Conservation (phyloP, 768 basidiomycete species). For the Pleurotus giganteus region DNA sequence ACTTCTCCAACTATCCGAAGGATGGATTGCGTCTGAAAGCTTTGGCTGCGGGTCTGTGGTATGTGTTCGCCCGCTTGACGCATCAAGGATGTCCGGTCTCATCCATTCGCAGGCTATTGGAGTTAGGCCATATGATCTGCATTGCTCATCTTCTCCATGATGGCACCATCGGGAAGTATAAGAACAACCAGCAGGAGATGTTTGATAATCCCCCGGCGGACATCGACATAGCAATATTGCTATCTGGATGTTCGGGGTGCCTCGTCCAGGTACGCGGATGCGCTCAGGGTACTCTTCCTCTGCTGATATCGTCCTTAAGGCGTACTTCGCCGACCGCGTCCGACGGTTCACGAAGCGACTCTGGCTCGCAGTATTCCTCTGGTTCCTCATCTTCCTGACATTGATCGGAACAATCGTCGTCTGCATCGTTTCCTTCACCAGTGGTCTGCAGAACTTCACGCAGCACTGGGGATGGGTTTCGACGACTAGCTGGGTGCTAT, state of each 20-base stretch:
- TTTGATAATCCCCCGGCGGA: conserved; percentile 7
- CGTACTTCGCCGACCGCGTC: conserved; percentile 4
- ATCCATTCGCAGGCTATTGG: conserved; percentile 20
- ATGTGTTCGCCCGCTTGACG: neutral
- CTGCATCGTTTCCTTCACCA: conserved; percentile 5
- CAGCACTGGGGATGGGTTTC: conserved; percentile 8
- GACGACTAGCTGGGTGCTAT: conserved; percentile 3
- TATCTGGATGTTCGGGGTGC: conserved; percentile 1
- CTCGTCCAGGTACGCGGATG: neutral
- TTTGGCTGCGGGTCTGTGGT: conserved; percentile 14
- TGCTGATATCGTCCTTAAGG: neutral
- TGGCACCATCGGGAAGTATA: conserved; percentile 25
- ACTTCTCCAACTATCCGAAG: conserved; percentile 21
- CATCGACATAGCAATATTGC: conserved; percentile 3
- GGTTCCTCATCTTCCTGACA: conserved; percentile 8
- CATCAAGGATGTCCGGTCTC: neutral
- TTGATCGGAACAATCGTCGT: conserved; percentile 7
- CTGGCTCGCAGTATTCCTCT: conserved; percentile 3
- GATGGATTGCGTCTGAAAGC: conserved; percentile 20
- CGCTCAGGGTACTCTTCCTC: neutral
- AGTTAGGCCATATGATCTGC: conserved; percentile 26
- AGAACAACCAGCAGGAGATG: conserved; percentile 5
- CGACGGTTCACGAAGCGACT: conserved; percentile 5
- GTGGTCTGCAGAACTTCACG: conserved; percentile 5
- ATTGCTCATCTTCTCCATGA: conserved; percentile 27